These are phyloP conservation scores for Solanum habrochaites DNA, from an alignment of 257 asterid genomes.

Conservation along the genomic window DNA sequence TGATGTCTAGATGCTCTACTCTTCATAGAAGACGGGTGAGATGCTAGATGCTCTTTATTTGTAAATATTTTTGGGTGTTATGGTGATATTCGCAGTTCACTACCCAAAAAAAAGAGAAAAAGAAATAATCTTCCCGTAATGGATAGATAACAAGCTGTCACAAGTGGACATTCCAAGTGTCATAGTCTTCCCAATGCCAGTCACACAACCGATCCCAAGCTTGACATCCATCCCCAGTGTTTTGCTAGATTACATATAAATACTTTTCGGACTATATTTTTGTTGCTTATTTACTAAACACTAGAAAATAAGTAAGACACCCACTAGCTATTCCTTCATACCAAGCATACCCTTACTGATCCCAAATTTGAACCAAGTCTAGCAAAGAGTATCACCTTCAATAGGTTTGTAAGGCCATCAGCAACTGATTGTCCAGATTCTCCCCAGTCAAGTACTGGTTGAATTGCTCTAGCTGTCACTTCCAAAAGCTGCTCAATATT, in stretches of 20 bases:
- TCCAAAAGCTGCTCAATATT: constrained; percentile 60
- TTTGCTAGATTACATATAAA: background rate
- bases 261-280: background rate
- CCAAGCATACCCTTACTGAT: background rate
- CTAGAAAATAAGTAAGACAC: background rate
- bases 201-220: background rate
- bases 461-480: constrained; percentile 92
- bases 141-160: background rate
- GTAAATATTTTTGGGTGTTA: background rate
- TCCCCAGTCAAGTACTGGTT: constrained; percentile 91
- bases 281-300: background rate
- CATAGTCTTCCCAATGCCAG: background rate
- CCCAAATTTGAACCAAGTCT: background rate
- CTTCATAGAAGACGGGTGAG: background rate
- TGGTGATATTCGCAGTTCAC: background rate
- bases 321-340: background rate
- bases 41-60: background rate
- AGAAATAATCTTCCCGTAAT: background rate
- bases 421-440: constrained; percentile 84
- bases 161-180: background rate
- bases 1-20: background rate
- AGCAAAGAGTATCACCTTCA: constrained; percentile 51
- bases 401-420: constrained; percentile 81
- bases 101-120: background rate
- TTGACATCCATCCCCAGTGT: background rate